Conservation (phyloP, 768 basidiomycete species). For the Phlebiopsis gigantea region DNA sequence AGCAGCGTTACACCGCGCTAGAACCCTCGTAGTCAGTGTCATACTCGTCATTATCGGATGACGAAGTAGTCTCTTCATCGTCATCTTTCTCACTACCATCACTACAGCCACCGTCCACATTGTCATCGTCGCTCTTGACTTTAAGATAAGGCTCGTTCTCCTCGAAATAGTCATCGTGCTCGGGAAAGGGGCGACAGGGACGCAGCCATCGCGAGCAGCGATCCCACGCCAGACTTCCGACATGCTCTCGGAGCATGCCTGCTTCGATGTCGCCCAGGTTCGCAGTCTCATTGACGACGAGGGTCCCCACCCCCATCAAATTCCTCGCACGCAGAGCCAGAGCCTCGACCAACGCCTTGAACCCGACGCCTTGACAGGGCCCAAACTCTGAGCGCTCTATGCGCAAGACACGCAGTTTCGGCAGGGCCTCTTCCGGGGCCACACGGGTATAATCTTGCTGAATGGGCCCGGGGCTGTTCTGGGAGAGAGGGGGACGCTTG, state of each 20-base stretch:
- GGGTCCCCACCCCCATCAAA: neutral
- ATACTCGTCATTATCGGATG: neutral
- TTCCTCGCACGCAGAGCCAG: neutral
- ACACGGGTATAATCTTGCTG: too few relatives aligned
- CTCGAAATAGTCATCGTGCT: neutral
- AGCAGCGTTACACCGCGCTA: too few relatives aligned
- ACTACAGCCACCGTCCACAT: neutral
- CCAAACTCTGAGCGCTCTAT: neutral
- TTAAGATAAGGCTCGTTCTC: neutral
- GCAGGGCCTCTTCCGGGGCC: too few relatives aligned
- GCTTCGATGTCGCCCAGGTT: neutral
- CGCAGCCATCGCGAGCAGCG: neutral
- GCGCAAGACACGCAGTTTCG: neutral
- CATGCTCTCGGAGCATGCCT: neutral
- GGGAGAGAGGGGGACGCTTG: neutral
- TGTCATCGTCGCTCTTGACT: neutral
- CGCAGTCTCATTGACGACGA: neutral
- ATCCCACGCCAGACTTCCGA: neutral
- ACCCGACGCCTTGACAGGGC: neutral
- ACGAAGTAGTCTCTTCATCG: too few relatives aligned
- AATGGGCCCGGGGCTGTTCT: too few relatives aligned
- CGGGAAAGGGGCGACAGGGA: neutral
- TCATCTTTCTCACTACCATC: too few relatives aligned
- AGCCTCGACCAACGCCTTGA: neutral
- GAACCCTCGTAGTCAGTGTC: neutral